Base-by-base conservation (phyloP, 352 stramenopile genomes). In the Phytopythium kandeliae region DNA sequence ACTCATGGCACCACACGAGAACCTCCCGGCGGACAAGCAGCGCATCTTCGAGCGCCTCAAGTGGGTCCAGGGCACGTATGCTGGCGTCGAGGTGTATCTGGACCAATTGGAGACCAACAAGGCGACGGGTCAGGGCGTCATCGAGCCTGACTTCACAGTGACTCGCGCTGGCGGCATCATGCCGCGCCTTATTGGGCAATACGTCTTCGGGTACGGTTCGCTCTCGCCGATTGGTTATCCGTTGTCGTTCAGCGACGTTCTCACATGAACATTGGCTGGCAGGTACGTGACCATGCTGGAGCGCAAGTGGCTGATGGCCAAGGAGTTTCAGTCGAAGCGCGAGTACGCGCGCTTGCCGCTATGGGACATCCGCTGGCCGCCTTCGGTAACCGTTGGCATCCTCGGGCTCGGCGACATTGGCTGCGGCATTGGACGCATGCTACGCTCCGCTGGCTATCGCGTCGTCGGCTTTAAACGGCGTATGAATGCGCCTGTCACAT, bases 391-490 rank as follows among this genome's bases (percentile, higher is more conserved):
- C 7, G 58, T 82, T 6, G 71, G 71, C 1, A 64, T 82, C 28
- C 63, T 82, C 19, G 71, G 71, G 7, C 56, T 82, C 4, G 71
- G 71, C 22, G 71, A 82, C 43, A 78, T 82, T 38, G 71, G 71
- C 25, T 63, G 75, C 51, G 71, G 66, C 51, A 74, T 75, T 6
- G 71, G 68, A 26, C 67, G 67, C 17, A 56, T 77, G 53, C 55
- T 77, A 44, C 72, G 62, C 12, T 59, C 31, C 17, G 69, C 61
- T 3, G 74, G 71, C 33, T 86, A 81, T 53, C 64, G 68, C 0
- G 71, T 86, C 12, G 13, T 83, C 24, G 74, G 74, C 11, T 82
- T 83, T 52, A 86, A 86, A 57, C 69, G 71, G n/a, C 62, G 61
- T 33, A 57, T 72, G 44, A 62, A 53, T 21, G 41, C 38, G 1